These are phyloP conservation scores for Byssoonygena ceratinophila DNA, from an alignment of 2,329 filamentous ascomycete species.

Conservation along the genomic window DNA sequence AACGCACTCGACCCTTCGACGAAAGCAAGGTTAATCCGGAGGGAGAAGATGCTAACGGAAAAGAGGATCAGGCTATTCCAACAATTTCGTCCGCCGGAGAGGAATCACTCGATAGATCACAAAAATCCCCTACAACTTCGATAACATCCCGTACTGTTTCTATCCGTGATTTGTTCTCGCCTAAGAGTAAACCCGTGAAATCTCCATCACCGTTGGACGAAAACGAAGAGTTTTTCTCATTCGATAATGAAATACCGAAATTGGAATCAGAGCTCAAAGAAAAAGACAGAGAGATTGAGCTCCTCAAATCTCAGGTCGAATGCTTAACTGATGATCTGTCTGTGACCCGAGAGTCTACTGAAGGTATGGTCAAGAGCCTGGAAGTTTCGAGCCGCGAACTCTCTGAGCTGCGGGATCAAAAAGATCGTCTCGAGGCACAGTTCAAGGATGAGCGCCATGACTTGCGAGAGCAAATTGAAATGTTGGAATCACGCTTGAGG, in stretches of 20 bases:
- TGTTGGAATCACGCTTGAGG: constrained; percentile 31
- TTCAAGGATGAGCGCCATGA: constrained; percentile 36
- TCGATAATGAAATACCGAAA: constrained; percentile 74
- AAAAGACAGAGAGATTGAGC: constrained; percentile 59
- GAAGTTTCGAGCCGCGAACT: constrained; percentile 59
- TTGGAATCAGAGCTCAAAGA: constrained; percentile 64
- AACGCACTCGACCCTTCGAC: constrained; percentile 25
- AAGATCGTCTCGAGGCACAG: constrained; percentile 41
- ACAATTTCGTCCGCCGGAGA: constrained; percentile 37
- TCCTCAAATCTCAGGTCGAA: constrained; percentile 58
- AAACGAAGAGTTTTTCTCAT: constrained; percentile 77
- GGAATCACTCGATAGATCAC: constrained; percentile 17
- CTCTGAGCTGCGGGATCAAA: constrained; percentile 43
- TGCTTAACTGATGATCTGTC: constrained; percentile 60
- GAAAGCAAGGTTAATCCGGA: constrained; percentile 16
- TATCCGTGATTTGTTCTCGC: constrained; percentile 32
- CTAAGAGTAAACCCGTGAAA: constrained; percentile 26
- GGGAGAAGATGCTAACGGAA: constrained; percentile 26
- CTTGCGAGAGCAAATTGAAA: constrained; percentile 35
- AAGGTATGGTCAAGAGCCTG: constrained; percentile 54
- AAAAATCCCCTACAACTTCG: constrained; percentile 26
- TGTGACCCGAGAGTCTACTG: constrained; percentile 58
- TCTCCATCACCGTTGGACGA: constrained; percentile 23
- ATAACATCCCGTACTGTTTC: constrained; percentile 26
- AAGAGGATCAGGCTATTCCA: constrained; percentile 19